These are phyloP conservation scores for Astrocystis sublimbata DNA, from an alignment of 495 filamentous ascomycete genomes.

Conservation along the genomic window DNA sequence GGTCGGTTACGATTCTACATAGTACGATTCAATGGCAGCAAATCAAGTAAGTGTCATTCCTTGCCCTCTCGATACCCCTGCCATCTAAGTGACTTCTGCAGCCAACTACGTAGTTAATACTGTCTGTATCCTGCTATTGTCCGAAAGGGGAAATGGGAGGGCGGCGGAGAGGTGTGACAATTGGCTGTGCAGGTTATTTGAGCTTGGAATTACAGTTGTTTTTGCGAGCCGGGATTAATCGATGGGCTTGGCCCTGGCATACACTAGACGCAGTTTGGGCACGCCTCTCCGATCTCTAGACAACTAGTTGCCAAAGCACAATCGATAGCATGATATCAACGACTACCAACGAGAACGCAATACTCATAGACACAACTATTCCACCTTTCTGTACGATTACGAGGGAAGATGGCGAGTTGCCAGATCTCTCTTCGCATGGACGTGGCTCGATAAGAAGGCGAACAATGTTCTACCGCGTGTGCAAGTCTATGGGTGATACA, in stretches of 20 bases:
- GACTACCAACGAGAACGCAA: too few relatives aligned
- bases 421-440: background rate
- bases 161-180: background rate
- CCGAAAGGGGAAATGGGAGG: constrained; percentile 9
- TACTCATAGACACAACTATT: too few relatives aligned
- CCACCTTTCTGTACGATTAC: background rate
- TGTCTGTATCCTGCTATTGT: background rate
- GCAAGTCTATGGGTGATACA: constrained; percentile 1
- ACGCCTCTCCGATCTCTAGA: background rate
- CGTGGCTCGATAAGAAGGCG: background rate
- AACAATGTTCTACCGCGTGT: background rate
- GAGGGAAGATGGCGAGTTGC: background rate
- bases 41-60: constrained; percentile 6
- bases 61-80: constrained; percentile 6
- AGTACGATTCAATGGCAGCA: too few relatives aligned
- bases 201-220: background rate
- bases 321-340: too few relatives aligned
- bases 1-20: background rate
- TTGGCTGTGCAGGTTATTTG: constrained; percentile 8
- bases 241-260: constrained; percentile 6
- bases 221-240: background rate
- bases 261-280: background rate
- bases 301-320: too few relatives aligned
- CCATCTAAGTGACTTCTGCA: background rate
- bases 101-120: background rate